Conservation (phyloP, 31 red algal species). For the Endocladia muricata region DNA sequence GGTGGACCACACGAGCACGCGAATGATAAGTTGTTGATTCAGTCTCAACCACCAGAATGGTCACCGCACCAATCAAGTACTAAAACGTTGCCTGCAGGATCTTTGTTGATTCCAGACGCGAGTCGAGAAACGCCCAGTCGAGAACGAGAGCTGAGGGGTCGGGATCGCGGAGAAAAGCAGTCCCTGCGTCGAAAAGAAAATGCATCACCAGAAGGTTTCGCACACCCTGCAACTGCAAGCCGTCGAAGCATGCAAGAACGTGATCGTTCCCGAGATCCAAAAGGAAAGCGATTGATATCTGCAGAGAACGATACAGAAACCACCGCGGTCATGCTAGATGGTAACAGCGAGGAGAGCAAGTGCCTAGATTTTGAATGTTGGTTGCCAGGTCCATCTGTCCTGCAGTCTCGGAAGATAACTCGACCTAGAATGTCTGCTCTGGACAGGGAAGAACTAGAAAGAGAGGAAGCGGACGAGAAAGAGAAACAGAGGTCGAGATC, state of each 20-base stretch:
- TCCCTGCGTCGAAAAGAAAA: slow-evolving; percentile 15
- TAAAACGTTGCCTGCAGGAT: no score
- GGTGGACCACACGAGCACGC: no score
- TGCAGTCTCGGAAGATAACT: slow-evolving; percentile 21
- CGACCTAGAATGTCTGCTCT: neutral
- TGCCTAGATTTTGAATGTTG: slow-evolving; percentile 21
- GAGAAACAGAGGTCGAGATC: neutral
- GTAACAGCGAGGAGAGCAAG: slow-evolving; percentile 1
- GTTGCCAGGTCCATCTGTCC: slow-evolving; percentile 52
- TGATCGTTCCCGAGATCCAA: slow-evolving; percentile 29
- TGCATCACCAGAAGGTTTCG: neutral
- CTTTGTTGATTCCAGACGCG: no score
- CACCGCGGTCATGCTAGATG: neutral
- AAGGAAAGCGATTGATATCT: slow-evolving; percentile 26
- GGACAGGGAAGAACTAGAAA: slow-evolving; percentile 5
- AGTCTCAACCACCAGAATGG: no score
- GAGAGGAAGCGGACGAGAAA: neutral
- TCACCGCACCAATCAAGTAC: no score
- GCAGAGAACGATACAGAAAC: no score
- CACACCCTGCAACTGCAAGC: neutral
- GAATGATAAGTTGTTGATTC: no score
- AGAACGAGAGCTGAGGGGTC: neutral
- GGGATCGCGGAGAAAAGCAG: neutral
- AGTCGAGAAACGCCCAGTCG: no score
- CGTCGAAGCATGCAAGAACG: neutral